Conservation (phyloP, 305 asterid species). For the Withania somnifera region DNA sequence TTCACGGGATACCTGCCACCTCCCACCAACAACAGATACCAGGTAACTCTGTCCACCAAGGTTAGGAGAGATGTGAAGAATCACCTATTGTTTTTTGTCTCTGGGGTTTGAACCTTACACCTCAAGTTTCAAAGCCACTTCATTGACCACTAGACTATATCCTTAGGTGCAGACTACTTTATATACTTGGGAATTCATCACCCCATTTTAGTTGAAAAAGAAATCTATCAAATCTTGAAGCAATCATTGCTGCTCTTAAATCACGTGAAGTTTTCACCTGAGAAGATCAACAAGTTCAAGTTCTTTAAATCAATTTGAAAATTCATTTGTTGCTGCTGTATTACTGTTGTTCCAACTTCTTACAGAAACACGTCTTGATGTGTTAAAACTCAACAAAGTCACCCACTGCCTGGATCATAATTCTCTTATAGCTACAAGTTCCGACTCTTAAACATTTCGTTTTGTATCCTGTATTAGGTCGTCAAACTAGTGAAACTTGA, state of each 20-base stretch:
- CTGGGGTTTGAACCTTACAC: no score
- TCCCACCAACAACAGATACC: no score
- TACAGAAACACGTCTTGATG: not conserved
- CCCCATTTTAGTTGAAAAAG: not conserved
- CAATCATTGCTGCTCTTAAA: not conserved
- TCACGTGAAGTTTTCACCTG: no score
- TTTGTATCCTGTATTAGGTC: not conserved
- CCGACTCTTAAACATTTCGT: not conserved
- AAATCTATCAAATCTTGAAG: not conserved
- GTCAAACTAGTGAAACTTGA: not conserved
- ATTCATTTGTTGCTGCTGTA: not conserved
- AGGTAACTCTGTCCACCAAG: no score
- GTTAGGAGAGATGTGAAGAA: no score
- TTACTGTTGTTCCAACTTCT: not conserved
- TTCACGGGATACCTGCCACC: no score
- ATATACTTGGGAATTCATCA: not conserved
- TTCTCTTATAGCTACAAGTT: not conserved
- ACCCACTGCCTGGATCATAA: not conserved
- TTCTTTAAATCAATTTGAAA: no score
- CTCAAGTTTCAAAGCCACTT: no score
- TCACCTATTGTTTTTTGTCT: no score
- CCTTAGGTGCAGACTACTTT: no score
- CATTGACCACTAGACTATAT: no score
- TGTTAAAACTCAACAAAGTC: not conserved
- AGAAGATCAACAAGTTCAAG: no score